Evolutionary conservation across 352 stramenopile species (phyloP).

Genomic region (Labyrinthula sp.): DNA sequence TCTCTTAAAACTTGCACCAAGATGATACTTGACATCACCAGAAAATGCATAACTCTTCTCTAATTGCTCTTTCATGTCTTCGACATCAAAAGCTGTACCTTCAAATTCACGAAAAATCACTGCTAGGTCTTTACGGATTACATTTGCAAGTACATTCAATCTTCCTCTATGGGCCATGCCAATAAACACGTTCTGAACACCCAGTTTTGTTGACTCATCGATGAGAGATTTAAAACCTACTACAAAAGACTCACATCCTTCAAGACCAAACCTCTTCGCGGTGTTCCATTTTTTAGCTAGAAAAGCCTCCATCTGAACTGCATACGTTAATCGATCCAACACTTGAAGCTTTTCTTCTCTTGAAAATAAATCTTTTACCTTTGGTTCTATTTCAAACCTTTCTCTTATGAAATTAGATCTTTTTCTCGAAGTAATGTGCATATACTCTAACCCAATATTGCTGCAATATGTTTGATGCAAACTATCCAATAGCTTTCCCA

Average conservation of each 20-base stretch:
- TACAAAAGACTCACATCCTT: slow-evolving; percentile 85
- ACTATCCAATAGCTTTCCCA: slow-evolving; percentile 73
- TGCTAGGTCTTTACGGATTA: slow-evolving; percentile 82
- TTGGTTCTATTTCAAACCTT: slow-evolving; percentile 48
- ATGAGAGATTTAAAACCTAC: slow-evolving; percentile 79
- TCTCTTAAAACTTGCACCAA: slow-evolving; percentile 83
- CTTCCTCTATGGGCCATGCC: slow-evolving; percentile 94
- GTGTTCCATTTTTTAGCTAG: slow-evolving; percentile 96
- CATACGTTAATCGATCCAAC: slow-evolving; percentile 81
- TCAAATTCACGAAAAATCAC: slow-evolving; percentile 91
- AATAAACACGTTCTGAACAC: slow-evolving; percentile 89
- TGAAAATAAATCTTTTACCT: slow-evolving; percentile 36
- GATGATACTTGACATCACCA: slow-evolving; percentile 94
- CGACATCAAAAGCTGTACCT: slow-evolving; percentile 28
- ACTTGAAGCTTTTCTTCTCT: slow-evolving; percentile 86
- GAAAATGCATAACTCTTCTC: slow-evolving; percentile 30
- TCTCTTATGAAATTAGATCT: slow-evolving; percentile 94
- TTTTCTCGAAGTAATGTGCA: slow-evolving; percentile 84
- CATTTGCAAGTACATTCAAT: slow-evolving; percentile 93
- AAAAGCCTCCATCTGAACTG: slow-evolving; percentile 94
- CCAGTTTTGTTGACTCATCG: slow-evolving; percentile 71
- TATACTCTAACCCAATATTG: slow-evolving; percentile 91
- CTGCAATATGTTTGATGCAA: slow-evolving; percentile 89
- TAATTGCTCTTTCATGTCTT: slow-evolving; percentile 13
- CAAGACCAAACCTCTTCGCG: slow-evolving; percentile 93